Evolutionary conservation across 768 basidiomycete genomes (phyloP).

Genomic region (Mycena alexandri): DNA sequence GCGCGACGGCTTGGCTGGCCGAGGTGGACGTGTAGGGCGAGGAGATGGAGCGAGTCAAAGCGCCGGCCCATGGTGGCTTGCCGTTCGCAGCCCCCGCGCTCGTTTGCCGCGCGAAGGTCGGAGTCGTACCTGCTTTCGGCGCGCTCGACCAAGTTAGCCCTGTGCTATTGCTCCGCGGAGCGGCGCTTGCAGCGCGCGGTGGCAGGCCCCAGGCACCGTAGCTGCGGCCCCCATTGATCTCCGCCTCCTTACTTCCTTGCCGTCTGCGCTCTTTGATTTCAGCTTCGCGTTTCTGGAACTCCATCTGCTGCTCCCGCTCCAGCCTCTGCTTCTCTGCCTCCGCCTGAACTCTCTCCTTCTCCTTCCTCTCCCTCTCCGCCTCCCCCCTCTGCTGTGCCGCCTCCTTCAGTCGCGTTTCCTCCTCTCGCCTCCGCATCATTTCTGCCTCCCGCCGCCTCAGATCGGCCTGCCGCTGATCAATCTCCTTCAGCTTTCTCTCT

Average conservation of each 20-base stretch:
- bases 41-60: background rate
- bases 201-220: slow-evolving; percentile 34
- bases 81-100: slow-evolving; percentile 15
- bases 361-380: slow-evolving; percentile 38
- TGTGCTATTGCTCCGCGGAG: slow-evolving; percentile 25
- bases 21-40: slow-evolving; percentile 11
- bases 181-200: slow-evolving; percentile 25
- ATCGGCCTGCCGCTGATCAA: slow-evolving; percentile 36
- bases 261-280: slow-evolving; percentile 61
- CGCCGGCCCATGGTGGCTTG: slow-evolving; percentile 16
- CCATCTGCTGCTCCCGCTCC: slow-evolving; percentile 39
- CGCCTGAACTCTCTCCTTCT: slow-evolving; percentile 39
- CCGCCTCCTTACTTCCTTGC: slow-evolving; percentile 55
- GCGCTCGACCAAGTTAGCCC: slow-evolving; percentile 2
- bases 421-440: slow-evolving; percentile 34
- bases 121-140: slow-evolving; percentile 36
- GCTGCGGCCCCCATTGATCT: slow-evolving; percentile 45
- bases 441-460: slow-evolving; percentile 30
- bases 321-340: slow-evolving; percentile 40
- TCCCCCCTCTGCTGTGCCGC: slow-evolving; percentile 30
- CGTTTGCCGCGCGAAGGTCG: slow-evolving; percentile 39
- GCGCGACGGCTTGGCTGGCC: slow-evolving; percentile 21
- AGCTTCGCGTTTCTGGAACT: slow-evolving; percentile 58
- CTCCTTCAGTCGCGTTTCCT: slow-evolving; percentile 38
- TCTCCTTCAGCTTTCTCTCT: slow-evolving; percentile 36